Evolutionary conservation across 768 basidiomycete genomes (phyloP), one percentile per base, ranked within the genome.

Genomic region (Tricholoma saponaceum): DNA sequence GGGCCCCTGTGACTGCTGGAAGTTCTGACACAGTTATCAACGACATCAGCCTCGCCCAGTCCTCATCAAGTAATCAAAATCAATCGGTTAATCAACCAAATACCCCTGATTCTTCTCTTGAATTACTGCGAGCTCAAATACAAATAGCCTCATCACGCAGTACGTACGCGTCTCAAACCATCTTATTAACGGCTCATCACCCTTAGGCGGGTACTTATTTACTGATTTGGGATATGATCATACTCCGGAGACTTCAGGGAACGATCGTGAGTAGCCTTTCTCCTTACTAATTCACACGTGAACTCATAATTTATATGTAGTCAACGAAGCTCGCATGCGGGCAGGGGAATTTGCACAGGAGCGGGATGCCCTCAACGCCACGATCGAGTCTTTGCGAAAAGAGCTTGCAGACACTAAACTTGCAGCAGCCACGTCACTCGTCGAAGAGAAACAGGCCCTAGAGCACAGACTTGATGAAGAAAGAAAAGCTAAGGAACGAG

Each of bases 301-400:
- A 25, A 20, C 23, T 25, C 16, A 47, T 22, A 37, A 43, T 18
- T 55, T 51, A 43, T 30, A 26, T 56, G 32, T 64, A 94, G 91
- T 96, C 55, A 90, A 94, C 59, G 95, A 96, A 73, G 89, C 93
- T 5, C 90, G 94, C 35, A 88, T 93, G 85, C 94, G 95, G 69
- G 91, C 92, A 18, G 92, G 89, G 55, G 94, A 96, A 67, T 74
- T 95, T 37, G 89, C 89, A 9, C 82, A 89, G 51, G 94, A 96
- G 71, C 85, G 94, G 46, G 94, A 95, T 70, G 79, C 80, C 37
- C 76, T 91, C 55, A 86, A 75, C 58, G 66, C 71, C 46, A 86
- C 91, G 71, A 72, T 89, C 56, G 85, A 87, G 32, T 68, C 76
- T 30, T 79, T 95, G 26, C 84, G 88, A 47, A 80, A 70, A 55